A percentile compares a stretch with the other conserved stretches of the same genome.
Conservation (phyloP, 805 yeast species). For the Cyberlindnera maclurae region DNA sequence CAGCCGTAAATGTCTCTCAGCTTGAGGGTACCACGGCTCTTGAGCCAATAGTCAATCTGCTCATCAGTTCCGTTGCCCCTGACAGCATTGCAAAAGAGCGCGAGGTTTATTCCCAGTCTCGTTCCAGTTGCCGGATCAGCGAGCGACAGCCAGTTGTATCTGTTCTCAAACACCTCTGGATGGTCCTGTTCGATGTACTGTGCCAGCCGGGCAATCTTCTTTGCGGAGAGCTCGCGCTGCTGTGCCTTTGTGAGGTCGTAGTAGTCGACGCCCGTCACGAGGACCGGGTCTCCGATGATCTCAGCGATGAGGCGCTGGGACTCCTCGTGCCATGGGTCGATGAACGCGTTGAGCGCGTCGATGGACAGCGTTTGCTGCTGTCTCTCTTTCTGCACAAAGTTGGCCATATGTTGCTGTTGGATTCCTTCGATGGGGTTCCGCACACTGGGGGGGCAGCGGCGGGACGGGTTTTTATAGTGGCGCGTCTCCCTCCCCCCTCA, state of each 20-base stretch:
- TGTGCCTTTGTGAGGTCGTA: conserved; percentile 52
- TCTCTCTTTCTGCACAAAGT: conserved; percentile 36
- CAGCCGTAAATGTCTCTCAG: conserved; percentile 66
- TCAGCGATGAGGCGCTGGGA: conserved; percentile 48
- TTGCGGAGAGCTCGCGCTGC: conserved; percentile 54
- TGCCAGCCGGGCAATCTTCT: conserved; percentile 54
- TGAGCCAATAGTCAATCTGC: conserved; percentile 80
- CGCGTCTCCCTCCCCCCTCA: not conserved
- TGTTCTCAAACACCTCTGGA: conserved; percentile 39
- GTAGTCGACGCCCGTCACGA: conserved; percentile 44
- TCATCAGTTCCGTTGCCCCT: conserved; percentile 84
- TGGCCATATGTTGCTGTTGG: conserved; percentile 5
- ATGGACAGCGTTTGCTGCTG: conserved; percentile 33
- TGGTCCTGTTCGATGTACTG: conserved; percentile 46
- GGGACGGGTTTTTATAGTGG: not conserved
- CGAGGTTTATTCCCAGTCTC: conserved; percentile 82
- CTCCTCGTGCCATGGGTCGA: conserved; percentile 43
- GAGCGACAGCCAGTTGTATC: conserved; percentile 52
- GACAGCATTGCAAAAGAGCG: conserved; percentile 73
- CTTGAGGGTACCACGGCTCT: conserved; percentile 53
- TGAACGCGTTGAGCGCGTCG: conserved; percentile 44
- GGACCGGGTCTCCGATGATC: conserved; percentile 60
- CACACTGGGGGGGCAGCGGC: not conserved
- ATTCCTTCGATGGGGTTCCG: no score
- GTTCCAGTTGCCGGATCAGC: conserved; percentile 79